phyloP scores from a whole-genome alignment of 805 yeast genomes.

The Candida xyloterini region DNA sequence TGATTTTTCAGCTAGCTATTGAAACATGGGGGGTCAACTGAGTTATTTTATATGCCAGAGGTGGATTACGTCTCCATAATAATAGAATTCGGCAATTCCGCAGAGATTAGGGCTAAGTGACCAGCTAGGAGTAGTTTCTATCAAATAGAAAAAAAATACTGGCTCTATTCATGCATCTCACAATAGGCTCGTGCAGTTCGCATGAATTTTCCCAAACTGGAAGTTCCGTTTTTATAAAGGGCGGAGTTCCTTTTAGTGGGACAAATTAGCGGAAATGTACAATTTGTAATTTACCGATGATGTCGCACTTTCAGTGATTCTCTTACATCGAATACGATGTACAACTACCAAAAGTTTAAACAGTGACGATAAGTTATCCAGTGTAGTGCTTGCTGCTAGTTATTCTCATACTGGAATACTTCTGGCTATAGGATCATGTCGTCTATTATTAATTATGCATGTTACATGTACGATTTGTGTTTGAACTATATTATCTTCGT shows the following conservation, averaged over 20 bases:
- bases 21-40: background rate
- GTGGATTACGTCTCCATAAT: background rate
- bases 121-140: slow-evolving; percentile 5
- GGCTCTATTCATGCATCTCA: background rate
- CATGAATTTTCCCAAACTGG: background rate
- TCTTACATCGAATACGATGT: background rate
- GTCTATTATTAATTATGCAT: background rate
- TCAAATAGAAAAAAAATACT: slow-evolving; percentile 1
- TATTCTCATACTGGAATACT: no score
- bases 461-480: background rate
- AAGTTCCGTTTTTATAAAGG: background rate
- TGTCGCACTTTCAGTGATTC: no score
- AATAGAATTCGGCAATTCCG: slow-evolving; percentile 9
- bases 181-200: background rate
- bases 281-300: no score
- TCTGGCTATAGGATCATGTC: no score
- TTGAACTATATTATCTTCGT: background rate
- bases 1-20: slow-evolving; percentile 1
- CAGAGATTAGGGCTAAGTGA: slow-evolving; percentile 7
- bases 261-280: no score
- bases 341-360: background rate
- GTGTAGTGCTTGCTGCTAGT: no score
- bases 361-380: background rate
- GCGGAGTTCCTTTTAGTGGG: background rate
- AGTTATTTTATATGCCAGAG: slow-evolving; percentile 1